A percentile compares a stretch with the other conserved stretches of the same genome.
These are phyloP conservation scores for Phytophthora crassamura DNA, from an alignment of 352 stramenopile genomes.

Conservation along the genomic window DNA sequence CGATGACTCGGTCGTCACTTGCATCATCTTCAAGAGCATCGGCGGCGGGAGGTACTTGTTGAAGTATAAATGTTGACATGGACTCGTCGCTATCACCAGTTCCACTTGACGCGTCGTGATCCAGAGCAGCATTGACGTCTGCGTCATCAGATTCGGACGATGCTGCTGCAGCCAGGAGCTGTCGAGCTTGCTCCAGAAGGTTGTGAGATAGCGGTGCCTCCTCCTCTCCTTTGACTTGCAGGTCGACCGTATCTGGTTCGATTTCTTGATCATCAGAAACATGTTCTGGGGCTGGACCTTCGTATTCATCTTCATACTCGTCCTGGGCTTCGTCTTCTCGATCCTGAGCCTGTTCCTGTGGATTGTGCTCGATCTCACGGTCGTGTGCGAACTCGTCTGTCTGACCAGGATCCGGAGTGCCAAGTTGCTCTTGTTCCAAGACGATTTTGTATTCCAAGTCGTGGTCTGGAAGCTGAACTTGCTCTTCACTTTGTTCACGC, in stretches of 20 bases:
- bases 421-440: neutral
- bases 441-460: neutral
- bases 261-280: neutral
- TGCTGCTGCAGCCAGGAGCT: slow-evolving; percentile 16
- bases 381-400: neutral
- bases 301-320: slow-evolving; percentile 25
- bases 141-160: slow-evolving; percentile 16
- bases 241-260: slow-evolving; percentile 1
- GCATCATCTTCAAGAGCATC: slow-evolving; percentile 11
- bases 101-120: slow-evolving; percentile 7
- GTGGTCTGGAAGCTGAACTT: neutral
- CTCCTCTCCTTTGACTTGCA: neutral
- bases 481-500: slow-evolving; percentile 2
- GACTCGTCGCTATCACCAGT: slow-evolving; percentile 12
- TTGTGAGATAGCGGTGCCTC: neutral
- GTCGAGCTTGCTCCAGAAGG: slow-evolving; percentile 25
- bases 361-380: neutral
- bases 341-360: neutral
- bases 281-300: slow-evolving; percentile 9
- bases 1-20: slow-evolving; percentile 12
- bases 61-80: neutral
- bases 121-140: slow-evolving; percentile 1
- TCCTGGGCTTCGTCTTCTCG: slow-evolving; percentile 19
- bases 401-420: no score
- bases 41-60: slow-evolving; percentile 7